Base-by-base conservation (phyloP, 495 filamentous ascomycete species). In the Aspergillus baeticus region DNA sequence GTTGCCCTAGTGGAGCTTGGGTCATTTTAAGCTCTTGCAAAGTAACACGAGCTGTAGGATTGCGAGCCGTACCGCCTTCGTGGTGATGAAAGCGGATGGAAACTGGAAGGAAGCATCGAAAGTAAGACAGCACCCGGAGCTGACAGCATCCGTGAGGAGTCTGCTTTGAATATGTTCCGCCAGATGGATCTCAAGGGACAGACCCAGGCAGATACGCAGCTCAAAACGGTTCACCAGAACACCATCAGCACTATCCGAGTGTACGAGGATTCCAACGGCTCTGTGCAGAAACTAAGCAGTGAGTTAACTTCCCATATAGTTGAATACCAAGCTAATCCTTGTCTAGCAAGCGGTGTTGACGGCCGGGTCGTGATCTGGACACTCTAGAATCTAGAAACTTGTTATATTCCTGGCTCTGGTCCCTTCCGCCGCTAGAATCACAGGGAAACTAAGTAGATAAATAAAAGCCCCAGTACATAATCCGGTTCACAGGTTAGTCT, bases 131-230 rank as follows among this genome's bases (percentile, higher is more conserved):
- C 81, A 0, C 69, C 75, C 1, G 82, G 80, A 17, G 42, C 77
- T 22, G 77, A 74, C 5, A 84, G 79, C 54, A 84, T 77, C 77
- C 88, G 85, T 65, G 91, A 83, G 71, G 89, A 83, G 69, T 90
- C 87, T 61, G 94, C 94, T n/a, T 77, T 97, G 67, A 96, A 98
- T 69, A 97, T 97, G 95, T 98, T 98, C 80, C 84, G 84, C 67
- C 92, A 96, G 74, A 96, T 98, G 95, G 94, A 98, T 69, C 77
- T 98, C 57, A 96, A 92, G 78, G 94, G 94, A 35, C 95, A 96
- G 73, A 71, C 79, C 20, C 86, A 86, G 61, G 91, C 91, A 59
- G 91, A 97, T 67, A 96, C 91, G 7, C 89, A 94, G 73, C 78
- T 98, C 56, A 96, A 94, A 75, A 97, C 94, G 6, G 85, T 93